Evolutionary conservation across 108 stramenopile species (phyloP), one percentile per base, ranked within the genome.

Genomic region (Nannochloropsis gaditana): DNA sequence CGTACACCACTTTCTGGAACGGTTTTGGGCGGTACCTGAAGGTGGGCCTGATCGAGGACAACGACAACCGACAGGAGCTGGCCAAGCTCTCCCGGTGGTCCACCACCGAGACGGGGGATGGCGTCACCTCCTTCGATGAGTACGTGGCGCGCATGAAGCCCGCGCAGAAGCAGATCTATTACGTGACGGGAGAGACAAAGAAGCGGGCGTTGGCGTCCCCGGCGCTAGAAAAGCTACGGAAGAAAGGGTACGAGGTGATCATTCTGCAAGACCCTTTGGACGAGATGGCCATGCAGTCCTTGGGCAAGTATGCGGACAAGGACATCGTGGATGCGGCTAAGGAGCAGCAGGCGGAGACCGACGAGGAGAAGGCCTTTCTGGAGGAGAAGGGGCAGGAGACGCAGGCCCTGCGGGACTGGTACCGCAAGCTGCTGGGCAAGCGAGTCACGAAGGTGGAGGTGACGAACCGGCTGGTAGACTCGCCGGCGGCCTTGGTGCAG

Each of bases 21-120:
- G 96, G 96, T 90, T 97, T 96, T 90, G 98, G 97, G 42, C 96
- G 96, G 90, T 97, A 99, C 92, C 85, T 99, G 9, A 99, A 99
- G 92, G 92, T 92, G 3, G 96, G 96, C 73, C 95, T 96, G 11
- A 93, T 97, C 43, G 97, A 98, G 91, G 96, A 96, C 83, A 93
- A 94, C 84, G 91, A 91, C 83, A 94, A 95, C 87, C 94, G 94
- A 86, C 92, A 94, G 31, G 95, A 96, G 79, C 93, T 98, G 84
- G 93, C 94, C 19, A 91, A 90, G 21, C 92, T 96, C 21, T 88
- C 94, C 44, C 93, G 95, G 59, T 98, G 96, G 91, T 94, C 90
- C 90, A 94, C 94, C 45, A 94, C 93, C 84, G 92, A 91, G 43
- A 93, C 92, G 83, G 90, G 89, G 9, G 94, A 96, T 15, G 93